Percentiles rank a stretch among this genome's conserved stretches.
phyloP scores from a whole-genome alignment of 2,329 filamentous ascomycete species.

The Aspergillus ruber region DNA sequence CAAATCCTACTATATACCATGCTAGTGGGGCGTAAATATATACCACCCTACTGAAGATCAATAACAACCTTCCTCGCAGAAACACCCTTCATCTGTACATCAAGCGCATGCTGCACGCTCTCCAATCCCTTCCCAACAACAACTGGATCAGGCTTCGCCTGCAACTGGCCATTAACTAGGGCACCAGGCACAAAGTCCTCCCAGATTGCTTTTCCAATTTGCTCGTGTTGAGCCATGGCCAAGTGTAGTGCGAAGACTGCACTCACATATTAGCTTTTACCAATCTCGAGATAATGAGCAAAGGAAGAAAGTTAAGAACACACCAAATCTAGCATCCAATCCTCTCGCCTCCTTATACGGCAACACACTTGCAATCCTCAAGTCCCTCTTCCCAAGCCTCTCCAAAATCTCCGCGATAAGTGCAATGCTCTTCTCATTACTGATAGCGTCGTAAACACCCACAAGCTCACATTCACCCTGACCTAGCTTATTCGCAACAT shows the following conservation, averaged over 20 bases:
- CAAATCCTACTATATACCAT: too few relatives aligned
- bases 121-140: slow-evolving; percentile 18
- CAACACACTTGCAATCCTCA: too few relatives aligned
- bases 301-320: too few relatives aligned
- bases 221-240: neutral
- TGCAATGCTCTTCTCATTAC: slow-evolving; percentile 20
- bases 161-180: slow-evolving; percentile 25
- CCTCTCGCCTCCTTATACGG: too few relatives aligned
- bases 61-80: slow-evolving; percentile 24
- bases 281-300: too few relatives aligned
- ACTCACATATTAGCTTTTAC: too few relatives aligned
- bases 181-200: slow-evolving; percentile 27
- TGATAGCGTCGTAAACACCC: slow-evolving; percentile 13
- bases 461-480: slow-evolving; percentile 1
- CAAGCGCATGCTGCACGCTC: slow-evolving; percentile 15
- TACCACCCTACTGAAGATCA: slow-evolving; percentile 6
- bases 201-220: slow-evolving; percentile 22
- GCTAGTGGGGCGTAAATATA: too few relatives aligned
- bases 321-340: too few relatives aligned
- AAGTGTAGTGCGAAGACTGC: too few relatives aligned
- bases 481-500: slow-evolving; percentile 7
- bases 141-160: slow-evolving; percentile 18
- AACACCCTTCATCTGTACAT: slow-evolving; percentile 15
- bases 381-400: too few relatives aligned
- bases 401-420: slow-evolving; percentile 15